Evolutionary conservation across 163 green algal genomes (phyloP).

Genomic region (Trebouxia gelatinosa): DNA sequence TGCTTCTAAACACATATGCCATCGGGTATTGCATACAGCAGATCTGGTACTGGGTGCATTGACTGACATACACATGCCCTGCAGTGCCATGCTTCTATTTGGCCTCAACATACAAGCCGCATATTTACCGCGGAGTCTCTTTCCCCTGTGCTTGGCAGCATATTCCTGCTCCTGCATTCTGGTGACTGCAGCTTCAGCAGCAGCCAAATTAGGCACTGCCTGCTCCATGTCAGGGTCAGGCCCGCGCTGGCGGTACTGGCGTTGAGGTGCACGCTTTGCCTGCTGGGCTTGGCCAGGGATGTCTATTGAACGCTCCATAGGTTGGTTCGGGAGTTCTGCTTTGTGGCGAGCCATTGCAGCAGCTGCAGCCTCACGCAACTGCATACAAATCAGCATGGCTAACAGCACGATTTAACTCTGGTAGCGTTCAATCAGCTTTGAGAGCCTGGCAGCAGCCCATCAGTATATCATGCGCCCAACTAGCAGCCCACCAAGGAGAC

Average conservation of each 20-base stretch:
- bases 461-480: too few species aligned
- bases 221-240: neutral
- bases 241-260: constrained; percentile 17
- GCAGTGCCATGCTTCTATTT: too few species aligned
- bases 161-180: constrained; percentile 21
- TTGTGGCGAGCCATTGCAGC: constrained; percentile 24
- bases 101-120: too few species aligned
- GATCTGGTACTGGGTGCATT: too few species aligned
- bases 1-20: too few species aligned
- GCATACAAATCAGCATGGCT: constrained; percentile 23
- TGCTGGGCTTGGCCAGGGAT: constrained; percentile 2
- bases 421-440: neutral
- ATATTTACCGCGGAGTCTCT: too few species aligned
- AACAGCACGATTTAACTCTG: neutral
- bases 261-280: constrained; percentile 13
- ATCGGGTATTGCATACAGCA: too few species aligned
- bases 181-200: neutral
- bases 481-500: neutral
- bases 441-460: neutral
- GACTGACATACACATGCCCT: too few species aligned
- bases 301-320: neutral
- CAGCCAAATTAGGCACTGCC: neutral
- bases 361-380: constrained; percentile 18
- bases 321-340: constrained; percentile 6
- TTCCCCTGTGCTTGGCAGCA: constrained; percentile 1